Conservation (phyloP, 2,329 filamentous ascomycete species). For the Hymenoscyphus fraxineus region DNA sequence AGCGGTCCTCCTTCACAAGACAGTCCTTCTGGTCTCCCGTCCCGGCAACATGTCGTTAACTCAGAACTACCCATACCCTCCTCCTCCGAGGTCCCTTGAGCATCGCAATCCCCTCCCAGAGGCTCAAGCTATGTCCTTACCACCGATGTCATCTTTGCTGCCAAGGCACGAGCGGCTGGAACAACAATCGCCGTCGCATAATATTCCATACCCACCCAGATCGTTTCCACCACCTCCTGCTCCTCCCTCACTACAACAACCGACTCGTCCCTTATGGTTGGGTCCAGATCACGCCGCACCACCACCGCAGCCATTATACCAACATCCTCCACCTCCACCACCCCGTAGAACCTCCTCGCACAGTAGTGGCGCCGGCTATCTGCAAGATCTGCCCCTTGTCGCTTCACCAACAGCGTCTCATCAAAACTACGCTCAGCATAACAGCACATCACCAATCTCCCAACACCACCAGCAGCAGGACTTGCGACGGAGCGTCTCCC, state of each 20-base stretch:
- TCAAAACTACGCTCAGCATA: slow-evolving; percentile 7
- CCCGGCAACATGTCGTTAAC: slow-evolving; percentile 7
- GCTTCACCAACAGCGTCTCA: not conserved
- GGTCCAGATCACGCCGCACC: slow-evolving; percentile 15
- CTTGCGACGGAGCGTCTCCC: slow-evolving; percentile 18
- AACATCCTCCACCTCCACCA: slow-evolving; percentile 12
- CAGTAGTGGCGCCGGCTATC: slow-evolving; percentile 13
- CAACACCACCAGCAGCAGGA: slow-evolving; percentile 24
- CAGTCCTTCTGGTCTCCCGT: not conserved
- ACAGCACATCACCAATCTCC: slow-evolving; percentile 6
- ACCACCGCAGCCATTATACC: slow-evolving; percentile 12
- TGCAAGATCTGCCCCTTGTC: slow-evolving; percentile 11
- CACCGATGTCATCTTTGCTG: slow-evolving; percentile 26
- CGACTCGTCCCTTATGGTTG: slow-evolving; percentile 18
- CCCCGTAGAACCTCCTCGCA: slow-evolving; percentile 5
- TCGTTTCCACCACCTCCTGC: slow-evolving; percentile 13
- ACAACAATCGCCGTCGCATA: slow-evolving; percentile 10
- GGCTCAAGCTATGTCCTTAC: slow-evolving; percentile 16
- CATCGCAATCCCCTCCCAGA: slow-evolving; percentile 2
- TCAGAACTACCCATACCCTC: slow-evolving; percentile 7
- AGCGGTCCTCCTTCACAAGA: not conserved
- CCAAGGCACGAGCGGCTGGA: slow-evolving; percentile 15
- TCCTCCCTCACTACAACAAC: slow-evolving; percentile 8
- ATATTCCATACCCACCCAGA: slow-evolving; percentile 10
- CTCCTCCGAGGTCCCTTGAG: not conserved